Evolutionary conservation across 768 basidiomycete species (phyloP), one percentile per base, ranked within the genome.

Genomic region (Macrolepiota fuliginosa): DNA sequence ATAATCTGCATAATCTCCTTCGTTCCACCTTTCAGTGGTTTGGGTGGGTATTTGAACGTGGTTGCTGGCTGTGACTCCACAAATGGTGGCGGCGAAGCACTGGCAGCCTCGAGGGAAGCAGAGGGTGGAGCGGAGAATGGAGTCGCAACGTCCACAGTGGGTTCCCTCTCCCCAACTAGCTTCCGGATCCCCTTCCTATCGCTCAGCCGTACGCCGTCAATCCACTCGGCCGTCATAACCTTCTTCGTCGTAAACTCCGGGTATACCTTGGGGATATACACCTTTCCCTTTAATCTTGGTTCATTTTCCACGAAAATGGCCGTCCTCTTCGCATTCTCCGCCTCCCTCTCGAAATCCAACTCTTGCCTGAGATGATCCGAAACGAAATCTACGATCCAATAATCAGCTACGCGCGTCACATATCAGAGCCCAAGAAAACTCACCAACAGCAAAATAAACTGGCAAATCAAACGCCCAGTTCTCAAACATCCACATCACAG

Each of bases 221-320:
- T 91, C 89, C 90, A 94, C 74, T 94, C 92, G 2, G 92, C 87
- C 1, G 87, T 88, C 79, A 94, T 88, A 36, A 97, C 85, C 49
- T 83, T 84, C 67, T 86, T 85, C 2, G 91, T 93, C 4, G 89
- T 85, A 65, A 84, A 85, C 64, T 87, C 84, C 1, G 83, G 79
- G 70, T 87, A 88, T 1, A 93, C 89, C 62, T 79, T 81, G 5
- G 94, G 94, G 60, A 96, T 89, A 71, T 92, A 83, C 4, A 94
- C 92, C 58, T 82, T 85, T 25, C 84, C 83, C 13, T 81, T 72
- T 4, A 96, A 81, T 32, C 80, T 79, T 0, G 92, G 89, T 65
- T 96, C 94, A 15, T 80, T 73, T 25, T 83, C 83, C 52, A 96
- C 78, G 65, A 87, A 86, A 25, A 77, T 74, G 5, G 89, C 85